A percentile compares a stretch with the other conserved stretches of the same genome.
Conservation (phyloP, 768 basidiomycete species). For the Leucogyrophana mollusca region DNA sequence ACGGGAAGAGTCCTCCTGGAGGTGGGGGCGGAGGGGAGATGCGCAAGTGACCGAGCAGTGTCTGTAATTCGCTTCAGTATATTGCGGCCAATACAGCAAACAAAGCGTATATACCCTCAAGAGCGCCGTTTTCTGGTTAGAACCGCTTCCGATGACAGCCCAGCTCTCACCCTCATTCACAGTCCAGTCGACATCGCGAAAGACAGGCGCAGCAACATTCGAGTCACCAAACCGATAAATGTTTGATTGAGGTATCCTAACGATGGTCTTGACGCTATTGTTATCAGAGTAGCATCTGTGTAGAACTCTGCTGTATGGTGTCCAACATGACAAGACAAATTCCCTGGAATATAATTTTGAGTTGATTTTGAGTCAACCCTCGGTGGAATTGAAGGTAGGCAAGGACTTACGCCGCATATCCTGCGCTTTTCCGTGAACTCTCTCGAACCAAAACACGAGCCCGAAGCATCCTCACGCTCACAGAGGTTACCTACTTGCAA, state of each 20-base stretch:
- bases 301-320: no score
- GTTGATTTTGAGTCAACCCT: no score
- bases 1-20: slow-evolving; percentile 77
- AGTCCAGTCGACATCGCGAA: slow-evolving; percentile 57
- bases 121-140: slow-evolving; percentile 58
- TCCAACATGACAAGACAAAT: no score
- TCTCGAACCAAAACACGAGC: no score
- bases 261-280: not conserved
- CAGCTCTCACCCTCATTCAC: slow-evolving; percentile 64
- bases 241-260: slow-evolving; percentile 47
- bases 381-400: no score
- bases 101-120: slow-evolving; percentile 53
- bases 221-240: slow-evolving; percentile 62
- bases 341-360: no score
- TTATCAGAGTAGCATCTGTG: not conserved
- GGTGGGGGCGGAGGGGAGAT: slow-evolving; percentile 61
- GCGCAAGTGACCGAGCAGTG: slow-evolving; percentile 68
- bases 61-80: slow-evolving; percentile 32
- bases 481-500: no score
- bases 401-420: no score
- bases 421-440: no score
- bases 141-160: slow-evolving; percentile 70
- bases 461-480: no score
- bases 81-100: not conserved
- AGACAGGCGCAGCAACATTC: slow-evolving; percentile 43